Evolutionary conservation across 495 filamentous ascomycete species (phyloP), one percentile per base, ranked within the genome.

Genomic region (Lophium mytilinum): DNA sequence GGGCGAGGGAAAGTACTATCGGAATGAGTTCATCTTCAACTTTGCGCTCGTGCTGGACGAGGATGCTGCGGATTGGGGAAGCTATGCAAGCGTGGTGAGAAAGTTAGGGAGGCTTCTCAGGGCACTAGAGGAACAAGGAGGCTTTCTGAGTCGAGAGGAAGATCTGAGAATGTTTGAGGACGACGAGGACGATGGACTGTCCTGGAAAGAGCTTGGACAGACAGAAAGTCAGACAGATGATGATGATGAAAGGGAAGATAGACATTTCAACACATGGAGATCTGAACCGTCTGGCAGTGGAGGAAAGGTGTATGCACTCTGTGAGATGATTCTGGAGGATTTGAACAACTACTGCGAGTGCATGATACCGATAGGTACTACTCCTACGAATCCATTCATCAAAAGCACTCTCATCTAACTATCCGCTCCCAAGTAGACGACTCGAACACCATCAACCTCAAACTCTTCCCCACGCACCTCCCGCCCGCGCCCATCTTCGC

Each of bases 1-100:
- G 17, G 66, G 70, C 21, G 50, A 60, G 33, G 46, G 41, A 12
- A 63, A 63, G 34, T 76, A 98, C 68, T 79, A 85, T 53, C 86
- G 93, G 51, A 98, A 97, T 72, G 87, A 95, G 68, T 96, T 94
- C 73, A 94, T 95, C 67, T 98, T 97, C 81, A 97, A 96, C 68
- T 95, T 97, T 63, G 88, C 88, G 48, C 69, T 97, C 18, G 89
- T 98, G 14, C 75, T 98, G 40, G 80, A 83, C 46, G 85, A 86
- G 55, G 82, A 85, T 64, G 76, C 74, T 6, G 48, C 50, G 35
- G 83, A 87, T 56, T 80, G 80, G 58, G 77, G 76, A 60, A 78
- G 73, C 37, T 94, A 94, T 68, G 84, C 90, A 69, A 84, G 83
- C 56, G 88, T 97, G 39, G 90, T 93, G 36, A 76, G 84, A 62